Conservation (phyloP, 2,329 filamentous ascomycete genomes). For the Cyphellophora europaea region DNA sequence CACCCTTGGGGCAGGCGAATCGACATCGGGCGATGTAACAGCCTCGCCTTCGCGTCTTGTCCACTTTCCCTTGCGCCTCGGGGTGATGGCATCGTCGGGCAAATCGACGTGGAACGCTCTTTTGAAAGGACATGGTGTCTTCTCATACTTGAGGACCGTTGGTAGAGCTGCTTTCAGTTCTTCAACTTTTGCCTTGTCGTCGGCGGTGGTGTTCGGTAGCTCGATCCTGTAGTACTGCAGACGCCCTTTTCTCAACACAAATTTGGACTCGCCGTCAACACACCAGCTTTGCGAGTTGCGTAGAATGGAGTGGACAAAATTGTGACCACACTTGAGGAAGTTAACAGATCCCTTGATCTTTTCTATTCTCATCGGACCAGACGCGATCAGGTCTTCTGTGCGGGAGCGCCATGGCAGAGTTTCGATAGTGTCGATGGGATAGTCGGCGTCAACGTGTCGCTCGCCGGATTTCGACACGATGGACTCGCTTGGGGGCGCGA, state of each 20-base stretch:
- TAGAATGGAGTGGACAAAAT: slow-evolving; percentile 74
- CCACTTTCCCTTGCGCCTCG: slow-evolving; percentile 60
- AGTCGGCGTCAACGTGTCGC: slow-evolving; percentile 37
- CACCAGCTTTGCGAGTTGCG: slow-evolving; percentile 92
- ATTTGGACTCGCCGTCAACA: slow-evolving; percentile 73
- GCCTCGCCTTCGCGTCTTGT: slow-evolving; percentile 46
- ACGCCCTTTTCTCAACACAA: slow-evolving; percentile 75
- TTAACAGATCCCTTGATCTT: slow-evolving; percentile 76
- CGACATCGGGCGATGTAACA: slow-evolving; percentile 9
- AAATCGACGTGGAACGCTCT: slow-evolving; percentile 66
- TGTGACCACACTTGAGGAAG: slow-evolving; percentile 62
- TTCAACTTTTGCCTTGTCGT: slow-evolving; percentile 55
- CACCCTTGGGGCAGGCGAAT: slow-evolving; percentile 8
- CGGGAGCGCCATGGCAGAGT: slow-evolving; percentile 64
- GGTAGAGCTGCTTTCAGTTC: slow-evolving; percentile 61
- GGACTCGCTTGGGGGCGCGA: slow-evolving; percentile 34
- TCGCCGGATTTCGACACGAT: slow-evolving; percentile 22
- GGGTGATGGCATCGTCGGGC: slow-evolving; percentile 58
- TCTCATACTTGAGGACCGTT: slow-evolving; percentile 73
- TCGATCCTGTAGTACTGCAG: slow-evolving; percentile 89
- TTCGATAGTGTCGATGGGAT: slow-evolving; percentile 45
- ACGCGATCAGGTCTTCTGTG: slow-evolving; percentile 72
- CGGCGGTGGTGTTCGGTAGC: slow-evolving; percentile 55
- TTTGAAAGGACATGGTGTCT: slow-evolving; percentile 77
- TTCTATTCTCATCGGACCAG: slow-evolving; percentile 76